These are phyloP conservation scores for Metschnikowia koreensis DNA, from an alignment of 805 yeast genomes.

Conservation along the genomic window DNA sequence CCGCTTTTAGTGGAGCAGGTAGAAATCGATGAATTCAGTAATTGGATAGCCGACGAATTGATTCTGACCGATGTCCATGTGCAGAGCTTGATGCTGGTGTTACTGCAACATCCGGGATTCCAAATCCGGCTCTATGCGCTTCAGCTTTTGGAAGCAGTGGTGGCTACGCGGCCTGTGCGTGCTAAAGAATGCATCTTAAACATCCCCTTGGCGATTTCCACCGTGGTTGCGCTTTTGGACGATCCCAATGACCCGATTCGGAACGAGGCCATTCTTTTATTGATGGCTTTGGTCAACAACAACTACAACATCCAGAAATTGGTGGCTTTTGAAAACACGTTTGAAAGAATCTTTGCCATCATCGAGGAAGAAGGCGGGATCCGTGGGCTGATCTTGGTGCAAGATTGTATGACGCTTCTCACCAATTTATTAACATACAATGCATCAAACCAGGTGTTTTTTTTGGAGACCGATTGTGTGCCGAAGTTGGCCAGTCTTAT, in stretches of 20 bases:
- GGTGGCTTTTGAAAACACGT: slow-evolving; percentile 92
- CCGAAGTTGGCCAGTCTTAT: slow-evolving; percentile 62
- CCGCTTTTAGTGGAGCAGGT: slow-evolving; percentile 60
- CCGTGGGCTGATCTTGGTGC: slow-evolving; percentile 85
- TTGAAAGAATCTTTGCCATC: slow-evolving; percentile 76
- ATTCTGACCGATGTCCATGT: slow-evolving; percentile 50
- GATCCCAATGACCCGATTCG: slow-evolving; percentile 73
- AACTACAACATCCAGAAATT: slow-evolving; percentile 86
- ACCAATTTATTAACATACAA: slow-evolving; percentile 75
- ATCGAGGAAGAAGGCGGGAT: slow-evolving; percentile 86
- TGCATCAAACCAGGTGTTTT: slow-evolving; percentile 84
- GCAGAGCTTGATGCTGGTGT: slow-evolving; percentile 36
- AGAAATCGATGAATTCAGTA: slow-evolving; percentile 76
- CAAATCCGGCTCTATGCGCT: slow-evolving; percentile 78
- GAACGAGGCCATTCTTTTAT: slow-evolving; percentile 80
- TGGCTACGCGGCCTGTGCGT: slow-evolving; percentile 68
- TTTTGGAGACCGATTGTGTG: slow-evolving; percentile 80
- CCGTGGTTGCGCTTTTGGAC: slow-evolving; percentile 55
- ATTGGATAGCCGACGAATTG: slow-evolving; percentile 94
- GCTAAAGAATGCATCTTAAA: slow-evolving; percentile 72
- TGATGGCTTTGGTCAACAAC: slow-evolving; percentile 78
- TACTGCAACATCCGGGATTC: slow-evolving; percentile 58
- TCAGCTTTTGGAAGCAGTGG: slow-evolving; percentile 80
- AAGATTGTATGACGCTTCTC: slow-evolving; percentile 79
- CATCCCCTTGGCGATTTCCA: slow-evolving; percentile 77